Base-by-base conservation (phyloP, 768 basidiomycete genomes). In the Rhizopogon salebrosus region DNA sequence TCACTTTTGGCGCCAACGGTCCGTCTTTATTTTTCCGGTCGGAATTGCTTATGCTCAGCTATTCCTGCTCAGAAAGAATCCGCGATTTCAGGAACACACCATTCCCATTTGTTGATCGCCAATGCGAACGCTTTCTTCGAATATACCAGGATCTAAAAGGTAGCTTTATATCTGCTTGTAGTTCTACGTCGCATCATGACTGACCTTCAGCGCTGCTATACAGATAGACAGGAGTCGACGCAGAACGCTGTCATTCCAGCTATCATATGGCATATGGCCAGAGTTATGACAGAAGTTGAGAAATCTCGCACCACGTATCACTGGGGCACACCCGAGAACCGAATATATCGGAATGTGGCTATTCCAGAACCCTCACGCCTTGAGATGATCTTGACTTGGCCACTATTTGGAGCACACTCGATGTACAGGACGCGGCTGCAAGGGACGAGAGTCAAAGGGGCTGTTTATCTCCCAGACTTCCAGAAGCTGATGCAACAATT, bases 1-100 rank as follows among this genome's bases (percentile, higher is more conserved):
- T 65, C 9, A 53, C 60, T 14, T 59, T 55, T 23, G 64, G 64
- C 11, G 54, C 64, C 5, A 63, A 48, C 27, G 58, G 64, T 63
- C 48, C 13, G 56, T 9, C 14, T 26, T n/a, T 45, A 34, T 31
- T 10, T 29, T 23, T 9, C 26, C 8, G 34, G 6, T 23, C 38
- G n/a, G 18, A 13, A 16, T 8, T 45, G 22, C 26, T 23, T 22
- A 11, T 13, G 18, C 23, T 45, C 3, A 37, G 4, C 10, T 1
- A 13, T 34, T 11, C 3, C 11, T 34, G 31, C 31, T 11, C 51
- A 61, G 64, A 65, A 51, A 40, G 51, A 24, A 57, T 62, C 3
- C 40, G 61, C n/a, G 55, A 61, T n/a, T 50, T 40, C 31, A 58
- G 55, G 31, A 55, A 59, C 1, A 65, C 64, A 6, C 41, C 55